Percentiles rank a stretch among this genome's conserved stretches.
phyloP scores from a whole-genome alignment of 345 rosid genomes.

The Boechera stricta region DNA sequence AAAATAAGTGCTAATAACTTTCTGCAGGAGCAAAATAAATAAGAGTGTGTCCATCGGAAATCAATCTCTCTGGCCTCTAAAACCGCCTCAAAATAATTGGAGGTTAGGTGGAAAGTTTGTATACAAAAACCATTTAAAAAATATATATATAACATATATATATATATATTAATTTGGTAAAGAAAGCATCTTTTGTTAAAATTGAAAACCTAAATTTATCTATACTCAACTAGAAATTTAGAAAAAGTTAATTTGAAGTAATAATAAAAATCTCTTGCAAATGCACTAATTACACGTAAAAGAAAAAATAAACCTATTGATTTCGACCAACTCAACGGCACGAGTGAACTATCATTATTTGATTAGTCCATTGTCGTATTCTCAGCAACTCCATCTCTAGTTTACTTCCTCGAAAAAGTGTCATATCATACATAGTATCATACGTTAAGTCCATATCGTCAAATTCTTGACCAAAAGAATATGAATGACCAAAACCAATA shows the following conservation, averaged over 20 bases:
- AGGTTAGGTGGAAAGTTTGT: not conserved
- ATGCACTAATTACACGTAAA: not conserved
- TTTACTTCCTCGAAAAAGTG: slow-evolving; percentile 13
- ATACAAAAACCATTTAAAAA: not conserved
- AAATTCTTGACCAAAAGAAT: slow-evolving; percentile 19
- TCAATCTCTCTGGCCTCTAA: not conserved
- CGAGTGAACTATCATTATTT: slow-evolving; percentile 11
- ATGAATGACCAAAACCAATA: slow-evolving; percentile 11
- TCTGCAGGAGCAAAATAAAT: not conserved
- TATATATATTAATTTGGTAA: not conserved
- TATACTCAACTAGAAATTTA: not conserved
- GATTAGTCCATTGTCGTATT: slow-evolving; percentile 1
- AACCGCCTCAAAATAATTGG: not conserved
- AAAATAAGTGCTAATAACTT: not conserved
- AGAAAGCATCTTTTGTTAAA: too few species aligned
- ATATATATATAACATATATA: too few species aligned
- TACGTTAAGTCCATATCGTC: slow-evolving; percentile 18
- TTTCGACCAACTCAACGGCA: not conserved
- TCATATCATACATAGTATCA: not conserved
- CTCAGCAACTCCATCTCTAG: not conserved
- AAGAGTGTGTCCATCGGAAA: not conserved
- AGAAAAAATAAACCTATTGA: not conserved
- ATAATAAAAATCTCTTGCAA: not conserved
- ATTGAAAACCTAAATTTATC: not conserved
- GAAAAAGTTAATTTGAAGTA: not conserved